Evolutionary conservation across 495 filamentous ascomycete species (phyloP), one percentile per base, ranked within the genome.

Genomic region (Xylaria palmicola): DNA sequence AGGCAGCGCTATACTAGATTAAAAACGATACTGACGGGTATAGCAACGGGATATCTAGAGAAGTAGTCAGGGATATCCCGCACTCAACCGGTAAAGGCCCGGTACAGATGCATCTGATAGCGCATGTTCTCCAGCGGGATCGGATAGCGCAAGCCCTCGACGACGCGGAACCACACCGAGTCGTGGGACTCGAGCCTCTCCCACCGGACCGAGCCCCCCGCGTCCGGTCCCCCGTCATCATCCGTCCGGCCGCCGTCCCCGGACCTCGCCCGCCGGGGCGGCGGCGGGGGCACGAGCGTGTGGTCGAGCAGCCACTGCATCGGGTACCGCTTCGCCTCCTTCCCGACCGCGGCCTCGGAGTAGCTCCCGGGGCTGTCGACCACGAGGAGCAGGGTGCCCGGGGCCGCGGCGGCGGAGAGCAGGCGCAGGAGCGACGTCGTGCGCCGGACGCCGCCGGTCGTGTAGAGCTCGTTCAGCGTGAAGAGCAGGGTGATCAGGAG

Each of bases 401-500:
- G 48, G 8, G 79, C 74, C 2, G 89, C 63, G 1, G 77, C 54
- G 6, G 81, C 72, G 12, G 86, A 89, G 3, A 95, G 72, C 1
- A 77, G 72, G 1, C 91, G 79, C 0, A 98, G 78, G 62, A 98
- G 86, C 0, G 73, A 74, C 1, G 93, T 96, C 0, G 93, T 89
- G 45, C 84, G 83, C 4, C 84, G 76, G 55, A 92, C 79, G 3
- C 90, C 92, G 9, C 86, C 81, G 0, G 84, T 80, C 0, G 81
- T 80, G 77, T 96, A 97, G 4, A 98, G 87, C 74, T 98, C 94
- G 72, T 97, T 98, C n/a, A 97, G 83, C 0, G 93, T 96, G 80
- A 97, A 98, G 74, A 97, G 86, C 0, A 97, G 73, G 0, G 94
- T 96, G 4, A 94, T 78, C 0, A 98, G 79, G 3, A 73, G 63